Conservation (phyloP, 106 monocot genomes). For the Agapanthus africanus region DNA sequence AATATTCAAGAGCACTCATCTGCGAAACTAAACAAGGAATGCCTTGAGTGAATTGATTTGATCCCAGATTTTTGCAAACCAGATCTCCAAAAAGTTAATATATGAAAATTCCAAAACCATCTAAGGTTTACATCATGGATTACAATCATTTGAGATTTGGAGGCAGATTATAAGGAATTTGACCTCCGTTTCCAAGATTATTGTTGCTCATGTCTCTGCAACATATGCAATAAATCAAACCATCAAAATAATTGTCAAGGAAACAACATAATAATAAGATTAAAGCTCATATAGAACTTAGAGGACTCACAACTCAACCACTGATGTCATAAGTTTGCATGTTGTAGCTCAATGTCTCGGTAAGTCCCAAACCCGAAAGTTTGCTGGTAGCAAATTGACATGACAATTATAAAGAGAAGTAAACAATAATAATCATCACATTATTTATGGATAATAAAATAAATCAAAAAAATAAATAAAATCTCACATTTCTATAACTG, state of each 20-base stretch:
- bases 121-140: constrained; percentile 13
- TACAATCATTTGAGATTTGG: constrained; percentile 53
- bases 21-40: constrained; percentile 50
- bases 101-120: not conserved
- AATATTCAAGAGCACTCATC: constrained; percentile 42
- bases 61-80: constrained; percentile 43
- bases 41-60: constrained; percentile 39
- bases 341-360: constrained; percentile 44
- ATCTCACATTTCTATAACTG: constrained; percentile 54
- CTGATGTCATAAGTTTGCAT: constrained; percentile 37
- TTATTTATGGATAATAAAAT: not conserved
- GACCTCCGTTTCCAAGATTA: constrained; percentile 40
- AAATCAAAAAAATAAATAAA: not conserved
- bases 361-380: constrained; percentile 42
- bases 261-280: not conserved
- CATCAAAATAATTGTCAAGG: not conserved
- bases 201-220: constrained; percentile 72
- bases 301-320: constrained; percentile 45
- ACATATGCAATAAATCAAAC: constrained; percentile 1
- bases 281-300: not conserved
- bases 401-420: not conserved
- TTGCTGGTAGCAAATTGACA: constrained; percentile 24
- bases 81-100: not conserved
- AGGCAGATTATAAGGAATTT: constrained; percentile 62
- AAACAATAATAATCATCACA: not conserved